A percentile compares a stretch with the other conserved stretches of the same genome.
phyloP scores from a whole-genome alignment of 2,329 filamentous ascomycete species.

The Claviceps arundinis region DNA sequence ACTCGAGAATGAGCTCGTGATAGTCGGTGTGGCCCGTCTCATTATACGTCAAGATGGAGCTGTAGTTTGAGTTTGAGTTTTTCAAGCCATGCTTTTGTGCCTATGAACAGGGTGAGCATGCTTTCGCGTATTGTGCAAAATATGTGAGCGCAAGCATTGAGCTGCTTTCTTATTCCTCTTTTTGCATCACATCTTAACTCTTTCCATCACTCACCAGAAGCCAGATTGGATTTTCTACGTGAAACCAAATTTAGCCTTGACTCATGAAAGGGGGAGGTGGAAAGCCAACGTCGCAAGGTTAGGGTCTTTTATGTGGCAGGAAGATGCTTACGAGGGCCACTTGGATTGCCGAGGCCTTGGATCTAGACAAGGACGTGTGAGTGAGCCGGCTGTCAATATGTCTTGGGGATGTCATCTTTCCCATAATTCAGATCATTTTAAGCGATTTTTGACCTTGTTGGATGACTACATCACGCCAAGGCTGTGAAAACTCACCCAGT shows the following conservation, averaged over 20 bases:
- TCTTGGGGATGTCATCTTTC: no score
- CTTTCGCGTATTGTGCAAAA: no score
- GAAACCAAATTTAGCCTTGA: constrained; percentile 4
- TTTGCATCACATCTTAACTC: no score
- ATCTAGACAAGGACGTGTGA: constrained; percentile 11
- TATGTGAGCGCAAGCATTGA: no score
- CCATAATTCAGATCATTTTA: no score
- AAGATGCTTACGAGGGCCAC: constrained; percentile 12
- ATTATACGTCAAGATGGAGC: constrained; percentile 45
- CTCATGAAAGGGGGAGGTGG: not conserved
- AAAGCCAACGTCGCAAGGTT: not conserved
- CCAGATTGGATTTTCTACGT: constrained; percentile 47
- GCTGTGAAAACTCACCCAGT: constrained; percentile 35
- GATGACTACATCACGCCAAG: not conserved
- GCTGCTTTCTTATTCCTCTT: not conserved
- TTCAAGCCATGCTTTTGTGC: constrained; percentile 44
- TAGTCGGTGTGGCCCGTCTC: constrained; percentile 41
- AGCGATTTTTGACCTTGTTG: no score
- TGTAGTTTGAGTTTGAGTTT: constrained; percentile 45
- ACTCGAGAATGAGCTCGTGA: constrained; percentile 33
- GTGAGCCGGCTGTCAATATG: no score
- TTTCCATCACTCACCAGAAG: constrained; percentile 23
- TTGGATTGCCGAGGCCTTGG: constrained; percentile 11
- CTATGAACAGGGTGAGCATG: constrained; percentile 3
- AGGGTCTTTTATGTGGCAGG: not conserved